Percentiles rank a stretch among this genome's conserved stretches.
Evolutionary conservation across 257 asterid genomes (phyloP).

Genomic region (Gardenia jasminoides): DNA sequence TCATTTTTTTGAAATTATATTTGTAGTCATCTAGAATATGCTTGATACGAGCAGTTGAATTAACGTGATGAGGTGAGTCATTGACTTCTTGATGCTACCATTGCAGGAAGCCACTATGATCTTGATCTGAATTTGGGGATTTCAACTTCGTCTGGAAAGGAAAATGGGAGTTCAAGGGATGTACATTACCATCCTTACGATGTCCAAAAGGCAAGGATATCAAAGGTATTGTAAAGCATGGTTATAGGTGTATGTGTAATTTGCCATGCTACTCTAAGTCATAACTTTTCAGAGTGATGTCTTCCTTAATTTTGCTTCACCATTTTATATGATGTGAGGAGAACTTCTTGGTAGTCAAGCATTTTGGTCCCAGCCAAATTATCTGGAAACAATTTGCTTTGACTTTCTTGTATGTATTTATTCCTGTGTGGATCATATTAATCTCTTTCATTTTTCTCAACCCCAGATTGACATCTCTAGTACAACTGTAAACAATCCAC

Average conservation of each 20-base stretch:
- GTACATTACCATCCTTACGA: slow-evolving; percentile 45
- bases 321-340: background rate
- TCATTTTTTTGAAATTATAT: background rate
- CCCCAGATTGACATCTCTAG: slow-evolving; percentile 30
- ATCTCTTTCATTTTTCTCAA: background rate
- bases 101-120: slow-evolving; percentile 43
- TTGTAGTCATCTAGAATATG: background rate
- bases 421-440: background rate
- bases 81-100: slow-evolving; percentile 3
- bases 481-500: slow-evolving; percentile 21
- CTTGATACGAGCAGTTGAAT: background rate
- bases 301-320: background rate
- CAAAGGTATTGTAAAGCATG: slow-evolving; percentile 31
- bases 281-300: background rate
- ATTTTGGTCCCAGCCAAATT: background rate
- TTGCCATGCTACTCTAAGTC: background rate
- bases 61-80: background rate
- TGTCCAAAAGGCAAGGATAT: slow-evolving; percentile 34
- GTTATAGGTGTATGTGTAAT: background rate
- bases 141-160: slow-evolving; percentile 44
- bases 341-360: background rate
- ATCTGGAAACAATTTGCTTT: background rate
- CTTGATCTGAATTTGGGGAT: slow-evolving; percentile 77
- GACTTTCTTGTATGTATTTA: background rate
- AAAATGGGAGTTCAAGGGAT: slow-evolving; percentile 33